A percentile compares a stretch with the other conserved stretches of the same genome.
These are phyloP conservation scores for Volvariella volvacea DNA, from an alignment of 1,284 basidiomycete genomes.

Conservation along the genomic window DNA sequence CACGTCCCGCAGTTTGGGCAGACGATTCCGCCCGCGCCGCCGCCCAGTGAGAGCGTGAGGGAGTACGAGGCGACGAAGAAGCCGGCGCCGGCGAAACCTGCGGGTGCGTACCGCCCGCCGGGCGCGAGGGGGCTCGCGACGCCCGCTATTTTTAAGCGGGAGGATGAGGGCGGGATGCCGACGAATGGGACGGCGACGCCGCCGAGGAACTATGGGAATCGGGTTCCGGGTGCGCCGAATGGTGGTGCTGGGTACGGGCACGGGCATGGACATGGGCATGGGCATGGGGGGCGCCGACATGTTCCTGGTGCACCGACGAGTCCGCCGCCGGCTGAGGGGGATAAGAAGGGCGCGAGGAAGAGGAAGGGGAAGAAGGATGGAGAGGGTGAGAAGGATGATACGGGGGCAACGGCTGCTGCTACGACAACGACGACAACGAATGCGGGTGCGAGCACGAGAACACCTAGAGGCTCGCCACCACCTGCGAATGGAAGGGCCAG, in stretches of 20 bases:
- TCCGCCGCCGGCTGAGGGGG: constrained; percentile 35
- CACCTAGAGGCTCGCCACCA: neutral
- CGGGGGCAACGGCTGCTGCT: constrained; percentile 13
- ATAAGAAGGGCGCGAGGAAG: constrained; percentile 52
- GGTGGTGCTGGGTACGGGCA: constrained; percentile 32
- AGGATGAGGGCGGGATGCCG: constrained; percentile 73
- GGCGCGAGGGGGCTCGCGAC: constrained; percentile 85
- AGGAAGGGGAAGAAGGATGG: constrained; percentile 21
- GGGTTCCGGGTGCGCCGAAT: constrained; percentile 52
- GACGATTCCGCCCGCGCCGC: constrained; percentile 70
- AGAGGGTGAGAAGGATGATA: constrained; percentile 16
- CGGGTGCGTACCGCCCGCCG: constrained; percentile 86
- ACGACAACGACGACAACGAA: constrained; percentile 16
- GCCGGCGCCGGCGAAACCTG: constrained; percentile 51
- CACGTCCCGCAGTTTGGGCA: constrained; percentile 67
- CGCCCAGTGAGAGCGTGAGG: constrained; percentile 45
- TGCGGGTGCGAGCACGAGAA: constrained; percentile 10
- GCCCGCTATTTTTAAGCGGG: constrained; percentile 80
- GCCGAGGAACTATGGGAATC: constrained; percentile 40
- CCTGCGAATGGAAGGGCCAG: constrained; percentile 1
- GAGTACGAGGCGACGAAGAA: constrained; percentile 33
- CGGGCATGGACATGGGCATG: constrained; percentile 14
- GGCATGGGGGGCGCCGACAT: constrained; percentile 27
- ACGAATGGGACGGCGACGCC: constrained; percentile 56
- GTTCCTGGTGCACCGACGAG: constrained; percentile 66